Evolutionary conservation across 495 filamentous ascomycete species (phyloP).

Genomic region (Podospora bellae-mahoneyi): DNA sequence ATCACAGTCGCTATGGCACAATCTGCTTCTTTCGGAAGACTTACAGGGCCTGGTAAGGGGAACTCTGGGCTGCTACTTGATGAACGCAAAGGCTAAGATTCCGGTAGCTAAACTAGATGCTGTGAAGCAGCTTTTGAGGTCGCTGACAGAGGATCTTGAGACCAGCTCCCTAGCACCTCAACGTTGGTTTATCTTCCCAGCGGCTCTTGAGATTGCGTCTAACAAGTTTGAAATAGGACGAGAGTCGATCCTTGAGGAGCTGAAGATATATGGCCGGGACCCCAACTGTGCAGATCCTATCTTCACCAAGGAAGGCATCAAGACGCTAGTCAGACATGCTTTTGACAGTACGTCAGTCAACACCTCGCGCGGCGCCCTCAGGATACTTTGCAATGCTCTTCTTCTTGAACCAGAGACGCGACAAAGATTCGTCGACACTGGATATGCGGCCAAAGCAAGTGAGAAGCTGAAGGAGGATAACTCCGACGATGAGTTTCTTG

Average conservation of each 20-base stretch:
- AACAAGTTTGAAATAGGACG: not conserved
- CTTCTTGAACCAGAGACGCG: constrained; percentile 67
- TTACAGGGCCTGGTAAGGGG: constrained; percentile 22
- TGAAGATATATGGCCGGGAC: constrained; percentile 76
- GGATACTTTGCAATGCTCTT: constrained; percentile 84
- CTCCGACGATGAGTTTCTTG: constrained; percentile 83
- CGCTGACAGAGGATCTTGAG: constrained; percentile 56
- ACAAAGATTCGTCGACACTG: constrained; percentile 78
- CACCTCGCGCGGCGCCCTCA: constrained; percentile 72
- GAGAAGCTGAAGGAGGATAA: constrained; percentile 69
- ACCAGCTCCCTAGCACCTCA: constrained; percentile 51
- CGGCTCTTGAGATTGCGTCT: not conserved
- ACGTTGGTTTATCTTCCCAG: constrained; percentile 45
- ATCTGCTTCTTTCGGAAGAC: constrained; percentile 16
- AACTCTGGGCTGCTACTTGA: not conserved
- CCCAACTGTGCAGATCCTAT: constrained; percentile 70
- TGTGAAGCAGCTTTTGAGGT: constrained; percentile 56
- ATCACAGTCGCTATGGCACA: not conserved
- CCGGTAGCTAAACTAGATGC: constrained; percentile 60
- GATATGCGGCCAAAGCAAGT: constrained; percentile 66
- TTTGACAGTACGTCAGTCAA: constrained; percentile 58
- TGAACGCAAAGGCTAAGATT: not conserved
- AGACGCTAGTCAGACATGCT: constrained; percentile 66
- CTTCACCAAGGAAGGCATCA: constrained; percentile 76
- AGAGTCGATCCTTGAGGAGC: constrained; percentile 43